phyloP scores from a whole-genome alignment of 2,329 filamentous ascomycete genomes.

The Fusarium xyrophilum region DNA sequence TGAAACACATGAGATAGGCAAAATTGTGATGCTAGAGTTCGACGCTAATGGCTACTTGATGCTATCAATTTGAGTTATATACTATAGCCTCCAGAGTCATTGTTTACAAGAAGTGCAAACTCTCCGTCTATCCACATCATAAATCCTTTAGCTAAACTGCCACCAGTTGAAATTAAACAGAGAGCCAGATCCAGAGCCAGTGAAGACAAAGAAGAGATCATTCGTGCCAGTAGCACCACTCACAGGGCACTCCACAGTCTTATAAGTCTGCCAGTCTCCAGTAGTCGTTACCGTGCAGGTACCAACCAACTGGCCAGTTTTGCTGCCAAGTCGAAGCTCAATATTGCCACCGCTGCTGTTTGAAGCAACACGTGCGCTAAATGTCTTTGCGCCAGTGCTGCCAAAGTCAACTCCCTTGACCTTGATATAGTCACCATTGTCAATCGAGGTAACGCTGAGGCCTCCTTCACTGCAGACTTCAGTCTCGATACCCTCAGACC shows the following conservation, averaged over 20 bases:
- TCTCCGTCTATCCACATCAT: rapidly evolving
- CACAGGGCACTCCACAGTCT: neutral
- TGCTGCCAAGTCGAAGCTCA: neutral
- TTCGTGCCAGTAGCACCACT: constrained; percentile 1
- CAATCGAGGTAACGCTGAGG: neutral
- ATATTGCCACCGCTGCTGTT: neutral
- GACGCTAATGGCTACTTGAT: rapidly evolving
- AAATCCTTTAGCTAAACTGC: neutral
- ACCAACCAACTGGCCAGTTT: neutral
- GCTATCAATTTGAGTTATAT: neutral
- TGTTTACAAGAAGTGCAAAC: neutral
- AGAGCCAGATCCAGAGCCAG: neutral
- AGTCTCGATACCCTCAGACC: constrained; percentile 7
- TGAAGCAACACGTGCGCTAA: neutral
- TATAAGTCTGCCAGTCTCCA: constrained; percentile 5
- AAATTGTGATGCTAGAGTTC: rapidly evolving
- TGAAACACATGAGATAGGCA: no score
- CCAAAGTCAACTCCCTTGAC: constrained; percentile 7
- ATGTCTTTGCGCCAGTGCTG: neutral
- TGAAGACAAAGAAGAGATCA: constrained; percentile 3
- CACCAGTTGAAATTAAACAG: constrained; percentile 17
- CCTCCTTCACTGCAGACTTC: constrained; percentile 9
- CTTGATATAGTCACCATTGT: constrained; percentile 13
- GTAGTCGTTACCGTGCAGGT: constrained; percentile 7
- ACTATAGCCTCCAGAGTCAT: rapidly evolving